Percentiles rank a stretch among this genome's conserved stretches.
Evolutionary conservation across 2,329 filamentous ascomycete genomes (phyloP).

Genomic region (Myriosclerotinia duriaeana): DNA sequence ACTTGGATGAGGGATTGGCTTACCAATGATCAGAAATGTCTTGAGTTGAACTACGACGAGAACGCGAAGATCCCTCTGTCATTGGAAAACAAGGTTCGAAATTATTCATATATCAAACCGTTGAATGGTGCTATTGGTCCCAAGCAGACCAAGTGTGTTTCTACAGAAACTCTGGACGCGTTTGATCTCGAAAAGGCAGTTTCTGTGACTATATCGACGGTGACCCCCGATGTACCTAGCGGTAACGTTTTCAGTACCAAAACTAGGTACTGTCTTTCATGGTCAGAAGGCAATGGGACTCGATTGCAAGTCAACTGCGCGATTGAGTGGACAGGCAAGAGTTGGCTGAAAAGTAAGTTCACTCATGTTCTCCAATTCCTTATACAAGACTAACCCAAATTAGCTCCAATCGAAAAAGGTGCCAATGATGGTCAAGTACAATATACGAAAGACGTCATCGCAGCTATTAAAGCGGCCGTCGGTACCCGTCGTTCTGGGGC

Average conservation of each 20-base stretch:
- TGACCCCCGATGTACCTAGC: constrained; percentile 92
- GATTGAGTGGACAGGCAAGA: constrained; percentile 96
- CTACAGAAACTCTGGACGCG: constrained; percentile 77
- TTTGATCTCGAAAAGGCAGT: constrained; percentile 86
- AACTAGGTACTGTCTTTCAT: constrained; percentile 91
- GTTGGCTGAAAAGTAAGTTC: constrained; percentile 85
- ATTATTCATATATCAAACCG: constrained; percentile 89
- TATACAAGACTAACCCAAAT: constrained; percentile 9
- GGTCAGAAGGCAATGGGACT: constrained; percentile 84
- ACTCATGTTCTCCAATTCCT: background rate
- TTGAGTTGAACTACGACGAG: constrained; percentile 83
- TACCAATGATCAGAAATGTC: constrained; percentile 81
- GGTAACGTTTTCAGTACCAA: constrained; percentile 90
- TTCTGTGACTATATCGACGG: constrained; percentile 76
- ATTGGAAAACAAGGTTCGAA: constrained; percentile 71
- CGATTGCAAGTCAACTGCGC: constrained; percentile 83
- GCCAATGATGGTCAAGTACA: constrained; percentile 84
- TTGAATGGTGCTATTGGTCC: constrained; percentile 81
- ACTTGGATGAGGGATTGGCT: constrained; percentile 86
- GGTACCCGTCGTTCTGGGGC: constrained; percentile 59
- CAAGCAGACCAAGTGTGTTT: constrained; percentile 91
- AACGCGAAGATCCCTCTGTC: constrained; percentile 57
- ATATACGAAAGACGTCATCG: constrained; percentile 79
- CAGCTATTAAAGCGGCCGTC: constrained; percentile 70
- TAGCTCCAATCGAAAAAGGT: constrained; percentile 93